Conservation (phyloP, 1,284 basidiomycete genomes). For the Coriolopsis trogii region DNA sequence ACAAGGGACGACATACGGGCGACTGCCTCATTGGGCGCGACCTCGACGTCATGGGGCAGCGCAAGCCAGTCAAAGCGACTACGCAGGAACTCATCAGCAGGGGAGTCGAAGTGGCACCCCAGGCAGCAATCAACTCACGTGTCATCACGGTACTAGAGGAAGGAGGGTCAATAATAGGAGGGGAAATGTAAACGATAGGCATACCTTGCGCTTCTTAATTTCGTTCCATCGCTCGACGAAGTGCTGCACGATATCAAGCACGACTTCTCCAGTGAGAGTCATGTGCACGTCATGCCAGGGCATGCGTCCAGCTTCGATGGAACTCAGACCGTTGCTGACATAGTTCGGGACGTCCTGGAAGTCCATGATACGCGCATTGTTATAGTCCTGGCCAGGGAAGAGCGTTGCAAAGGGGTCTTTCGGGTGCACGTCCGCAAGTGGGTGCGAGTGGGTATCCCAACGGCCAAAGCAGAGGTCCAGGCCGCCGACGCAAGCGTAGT, state of each 20-base stretch:
- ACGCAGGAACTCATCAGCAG: too few relatives aligned
- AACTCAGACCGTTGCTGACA: conserved; percentile 73
- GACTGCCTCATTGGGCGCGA: conserved; percentile 67
- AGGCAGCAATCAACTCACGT: conserved; percentile 38
- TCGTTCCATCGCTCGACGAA: conserved; percentile 91
- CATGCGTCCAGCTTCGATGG: conserved; percentile 78
- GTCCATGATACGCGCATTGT: conserved; percentile 82
- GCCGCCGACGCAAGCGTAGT: conserved; percentile 80
- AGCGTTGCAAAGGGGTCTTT: conserved; percentile 80
- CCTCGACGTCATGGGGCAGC: conserved; percentile 72
- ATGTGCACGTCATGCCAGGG: conserved; percentile 93
- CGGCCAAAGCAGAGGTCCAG: conserved; percentile 93
- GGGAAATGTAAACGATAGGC: conserved; percentile 4
- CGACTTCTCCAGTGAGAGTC: conserved; percentile 82
- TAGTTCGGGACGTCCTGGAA: conserved; percentile 85
- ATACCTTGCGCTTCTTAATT: conserved; percentile 75
- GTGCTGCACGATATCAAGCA: conserved; percentile 90
- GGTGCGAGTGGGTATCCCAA: conserved; percentile 90
- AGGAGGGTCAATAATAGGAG: not conserved
- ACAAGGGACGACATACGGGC: conserved; percentile 51
- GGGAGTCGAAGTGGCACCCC: too few relatives aligned
- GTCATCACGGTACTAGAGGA: conserved; percentile 51
- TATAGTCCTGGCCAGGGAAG: conserved; percentile 95
- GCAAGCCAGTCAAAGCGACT: conserved; percentile 78
- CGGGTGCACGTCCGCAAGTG: conserved; percentile 89